Percentiles rank a stretch among this genome's conserved stretches.
These are phyloP conservation scores for Cyclotella choctawhatcheeana DNA, from an alignment of 108 stramenopile genomes.

Conservation along the genomic window DNA sequence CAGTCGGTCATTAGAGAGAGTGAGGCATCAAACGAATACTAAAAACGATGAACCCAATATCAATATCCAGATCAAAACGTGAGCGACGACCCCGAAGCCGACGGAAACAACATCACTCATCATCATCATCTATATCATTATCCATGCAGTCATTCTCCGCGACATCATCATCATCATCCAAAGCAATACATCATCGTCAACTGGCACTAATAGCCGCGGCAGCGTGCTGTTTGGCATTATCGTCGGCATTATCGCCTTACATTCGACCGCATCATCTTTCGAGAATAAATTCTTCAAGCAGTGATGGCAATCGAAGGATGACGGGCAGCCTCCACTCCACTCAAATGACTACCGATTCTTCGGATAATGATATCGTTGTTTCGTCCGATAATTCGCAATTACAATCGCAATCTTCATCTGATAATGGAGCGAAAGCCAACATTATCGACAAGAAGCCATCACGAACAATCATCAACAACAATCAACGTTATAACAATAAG, in stretches of 20 bases:
- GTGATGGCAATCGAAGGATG: too few relatives aligned
- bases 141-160: too few relatives aligned
- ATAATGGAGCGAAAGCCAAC: too few relatives aligned
- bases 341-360: conserved; percentile 1
- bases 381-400: too few relatives aligned
- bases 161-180: too few relatives aligned
- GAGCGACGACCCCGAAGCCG: not conserved
- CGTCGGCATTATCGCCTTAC: not conserved
- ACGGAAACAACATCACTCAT: not conserved
- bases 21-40: not conserved
- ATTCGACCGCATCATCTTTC: not conserved
- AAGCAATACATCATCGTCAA: too few relatives aligned
- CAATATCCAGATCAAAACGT: too few relatives aligned
- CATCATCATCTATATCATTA: too few relatives aligned
- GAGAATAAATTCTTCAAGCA: not conserved
- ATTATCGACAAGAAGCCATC: conserved; percentile 2
- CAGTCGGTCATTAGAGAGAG: too few relatives aligned
- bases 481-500: not conserved
- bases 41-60: too few relatives aligned
- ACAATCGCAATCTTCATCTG: too few relatives aligned
- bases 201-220: not conserved
- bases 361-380: too few relatives aligned
- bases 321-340: not conserved
- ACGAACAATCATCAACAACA: not conserved
- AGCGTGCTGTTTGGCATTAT: not conserved